Conservation (phyloP, 129 eudicot genomes). For the Flaveria bidentis region DNA sequence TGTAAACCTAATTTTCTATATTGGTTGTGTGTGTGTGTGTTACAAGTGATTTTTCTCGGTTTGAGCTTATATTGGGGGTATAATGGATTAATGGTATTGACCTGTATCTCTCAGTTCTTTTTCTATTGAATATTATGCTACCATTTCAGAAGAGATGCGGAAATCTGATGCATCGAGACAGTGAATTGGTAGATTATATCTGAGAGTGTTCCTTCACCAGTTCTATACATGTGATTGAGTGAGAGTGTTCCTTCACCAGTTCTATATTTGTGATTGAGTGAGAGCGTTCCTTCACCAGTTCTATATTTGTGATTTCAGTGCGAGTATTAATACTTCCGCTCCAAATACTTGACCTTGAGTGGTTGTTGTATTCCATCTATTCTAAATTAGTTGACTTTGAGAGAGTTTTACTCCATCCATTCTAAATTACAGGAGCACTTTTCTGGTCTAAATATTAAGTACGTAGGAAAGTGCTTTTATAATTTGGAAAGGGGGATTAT, state of each 20-base stretch:
- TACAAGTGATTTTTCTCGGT: conserved; percentile 26
- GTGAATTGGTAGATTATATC: conserved; percentile 10
- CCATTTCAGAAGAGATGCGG: conserved; percentile 29
- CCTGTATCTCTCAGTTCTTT: not conserved
- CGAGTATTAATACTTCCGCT: conserved; percentile 3
- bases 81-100: conserved; percentile 13
- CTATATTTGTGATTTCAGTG: not conserved
- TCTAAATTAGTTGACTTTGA: conserved; percentile 17
- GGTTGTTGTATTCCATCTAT: not conserved
- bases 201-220: not conserved
- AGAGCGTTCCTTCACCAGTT: not conserved
- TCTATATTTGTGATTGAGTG: not conserved
- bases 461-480: conserved; percentile 41
- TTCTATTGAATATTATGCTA: conserved; percentile 12
- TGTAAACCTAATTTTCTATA: not conserved
- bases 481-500: conserved; percentile 45
- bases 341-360: conserved; percentile 15
- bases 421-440: conserved; percentile 45
- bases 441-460: conserved; percentile 23
- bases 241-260: not conserved
- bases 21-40: conserved; percentile 16
- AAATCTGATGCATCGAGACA: conserved; percentile 3
- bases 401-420: conserved; percentile 36
- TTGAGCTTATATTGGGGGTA: conserved; percentile 28
- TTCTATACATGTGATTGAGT: too few relatives aligned